Conservation (phyloP, 352 stramenopile genomes). For the Pythium aquatile region DNA sequence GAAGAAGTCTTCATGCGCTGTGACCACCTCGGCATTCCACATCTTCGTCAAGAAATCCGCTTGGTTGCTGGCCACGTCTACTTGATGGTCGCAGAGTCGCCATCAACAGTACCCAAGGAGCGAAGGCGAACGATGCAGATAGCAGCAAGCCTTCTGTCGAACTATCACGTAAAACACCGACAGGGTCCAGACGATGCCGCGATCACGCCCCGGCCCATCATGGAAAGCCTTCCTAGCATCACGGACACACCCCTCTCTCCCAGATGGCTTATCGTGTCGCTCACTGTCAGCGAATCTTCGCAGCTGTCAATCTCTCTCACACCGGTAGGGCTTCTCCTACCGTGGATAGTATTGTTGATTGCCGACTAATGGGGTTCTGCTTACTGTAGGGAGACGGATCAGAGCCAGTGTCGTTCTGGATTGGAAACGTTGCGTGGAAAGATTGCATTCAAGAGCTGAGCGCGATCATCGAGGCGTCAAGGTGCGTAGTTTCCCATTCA, state of each 20-base stretch:
- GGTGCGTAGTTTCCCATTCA: conserved; percentile 31
- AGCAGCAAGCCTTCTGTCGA: conserved; percentile 13
- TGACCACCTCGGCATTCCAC: conserved; percentile 39
- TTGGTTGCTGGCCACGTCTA: conserved; percentile 49
- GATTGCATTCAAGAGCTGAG: conserved; percentile 41
- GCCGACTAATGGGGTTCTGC: not conserved
- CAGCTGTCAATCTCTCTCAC: conserved; percentile 22
- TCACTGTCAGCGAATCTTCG: conserved; percentile 8
- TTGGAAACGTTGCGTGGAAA: conserved; percentile 42
- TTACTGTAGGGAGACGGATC: conserved; percentile 38
- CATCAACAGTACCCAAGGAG: conserved; percentile 4
- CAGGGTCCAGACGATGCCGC: not conserved
- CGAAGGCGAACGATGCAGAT: conserved; percentile 3
- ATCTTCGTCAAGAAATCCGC: conserved; percentile 49
- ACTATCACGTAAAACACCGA: conserved; percentile 7
- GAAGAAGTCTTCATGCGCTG: conserved; percentile 46
- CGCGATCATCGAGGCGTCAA: conserved; percentile 54
- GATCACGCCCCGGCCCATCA: not conserved
- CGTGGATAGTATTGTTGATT: not conserved
- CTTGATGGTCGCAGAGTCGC: conserved; percentile 34
- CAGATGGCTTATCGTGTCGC: conserved; percentile 21
- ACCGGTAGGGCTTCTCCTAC: conserved; percentile 9
- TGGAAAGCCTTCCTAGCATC: not conserved
- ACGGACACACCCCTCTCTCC: not conserved
- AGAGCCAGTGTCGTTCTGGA: conserved; percentile 48